phyloP scores from a whole-genome alignment of 495 filamentous ascomycete species.

The Penicillium macrosclerotiorum region DNA sequence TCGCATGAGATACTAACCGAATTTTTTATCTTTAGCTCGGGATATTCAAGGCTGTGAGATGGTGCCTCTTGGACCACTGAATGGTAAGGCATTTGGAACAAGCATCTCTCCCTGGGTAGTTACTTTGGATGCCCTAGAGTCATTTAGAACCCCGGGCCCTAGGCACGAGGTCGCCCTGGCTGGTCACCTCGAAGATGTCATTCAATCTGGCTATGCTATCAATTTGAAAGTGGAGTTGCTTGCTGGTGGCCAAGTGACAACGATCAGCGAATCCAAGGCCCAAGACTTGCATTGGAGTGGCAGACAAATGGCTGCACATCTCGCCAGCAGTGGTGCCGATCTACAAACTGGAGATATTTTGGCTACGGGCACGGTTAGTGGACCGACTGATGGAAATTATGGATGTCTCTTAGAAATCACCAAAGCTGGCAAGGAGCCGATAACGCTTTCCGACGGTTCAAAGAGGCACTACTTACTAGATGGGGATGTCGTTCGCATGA shows the following conservation, averaged over 20 bases:
- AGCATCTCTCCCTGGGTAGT: constrained; percentile 83
- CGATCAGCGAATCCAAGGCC: constrained; percentile 56
- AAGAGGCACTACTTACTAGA: constrained; percentile 70
- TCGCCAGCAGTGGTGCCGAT: constrained; percentile 71
- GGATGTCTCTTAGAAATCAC: constrained; percentile 76
- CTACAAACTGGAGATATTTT: constrained; percentile 75
- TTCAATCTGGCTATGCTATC: constrained; percentile 64
- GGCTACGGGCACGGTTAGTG: constrained; percentile 82
- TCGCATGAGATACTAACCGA: constrained; percentile 1
- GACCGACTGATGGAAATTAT: constrained; percentile 48
- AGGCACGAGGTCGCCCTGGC: constrained; percentile 56
- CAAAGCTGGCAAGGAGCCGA: constrained; percentile 56
- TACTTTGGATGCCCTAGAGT: constrained; percentile 70
- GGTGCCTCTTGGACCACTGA: constrained; percentile 36
- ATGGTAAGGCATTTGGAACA: constrained; percentile 80
- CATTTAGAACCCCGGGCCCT: constrained; percentile 50
- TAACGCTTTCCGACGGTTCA: constrained; percentile 54
- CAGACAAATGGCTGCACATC: constrained; percentile 83
- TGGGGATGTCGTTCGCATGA: constrained; percentile 70
- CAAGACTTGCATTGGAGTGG: constrained; percentile 76
- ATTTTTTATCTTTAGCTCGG: constrained; percentile 22
- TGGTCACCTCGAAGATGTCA: constrained; percentile 60
- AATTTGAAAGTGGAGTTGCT: constrained; percentile 63
- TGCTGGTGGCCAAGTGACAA: constrained; percentile 54
- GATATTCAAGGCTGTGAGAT: constrained; percentile 38